Base-by-base conservation (phyloP, 2,329 filamentous ascomycete species). In the Neofusicoccum parvum region DNA sequence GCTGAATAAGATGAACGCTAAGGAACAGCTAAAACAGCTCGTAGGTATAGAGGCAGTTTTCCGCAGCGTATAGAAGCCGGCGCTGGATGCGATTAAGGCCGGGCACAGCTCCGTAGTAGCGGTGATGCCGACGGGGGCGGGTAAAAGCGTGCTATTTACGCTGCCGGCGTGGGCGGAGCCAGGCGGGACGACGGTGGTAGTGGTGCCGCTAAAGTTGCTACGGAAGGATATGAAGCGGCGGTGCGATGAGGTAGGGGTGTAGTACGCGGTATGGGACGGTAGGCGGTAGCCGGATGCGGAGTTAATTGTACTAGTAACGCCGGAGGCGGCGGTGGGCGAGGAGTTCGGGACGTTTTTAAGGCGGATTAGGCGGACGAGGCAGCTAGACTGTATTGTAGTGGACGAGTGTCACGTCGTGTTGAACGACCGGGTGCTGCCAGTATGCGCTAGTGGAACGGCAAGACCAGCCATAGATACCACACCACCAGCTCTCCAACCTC, bases 101-200 rank as follows among this genome's bases (percentile, higher is more conserved):
- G 65, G 67, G 3, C 15, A 67, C 56, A 72, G 69, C 65, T 65
- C 54, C 12, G 66, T 72, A 11, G 64, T 72, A 12, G 66, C 60
- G 12, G 65, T 73, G 27, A 72, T 75, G 51, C 69, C 48, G 12
- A 74, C 65, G 9, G 67, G 72, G 32, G 70, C 66, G 20, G 68
- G 72, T 5, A 74, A 74, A 68, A 73, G 70, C 51, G 50, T 74
- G 20, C 66, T 73, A 39, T 74, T 74, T 46, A 74, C 73, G 65
- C 67, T 74, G 64, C 72, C 67, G 53, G 69, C 67, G 20, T 70
- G 0, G 20, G 20, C 20, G 20, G 20, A 20, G 20, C 20, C 20
- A 2, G 20, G 20, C 20, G 20, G 20, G 20, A 67, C 46, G 10
- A 74, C 62, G 15, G 62, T 73, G 10, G 67, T 74, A 10, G 66